phyloP scores from a whole-genome alignment of 192 early-diverging fungal species.

The Coemansia sp. region DNA sequence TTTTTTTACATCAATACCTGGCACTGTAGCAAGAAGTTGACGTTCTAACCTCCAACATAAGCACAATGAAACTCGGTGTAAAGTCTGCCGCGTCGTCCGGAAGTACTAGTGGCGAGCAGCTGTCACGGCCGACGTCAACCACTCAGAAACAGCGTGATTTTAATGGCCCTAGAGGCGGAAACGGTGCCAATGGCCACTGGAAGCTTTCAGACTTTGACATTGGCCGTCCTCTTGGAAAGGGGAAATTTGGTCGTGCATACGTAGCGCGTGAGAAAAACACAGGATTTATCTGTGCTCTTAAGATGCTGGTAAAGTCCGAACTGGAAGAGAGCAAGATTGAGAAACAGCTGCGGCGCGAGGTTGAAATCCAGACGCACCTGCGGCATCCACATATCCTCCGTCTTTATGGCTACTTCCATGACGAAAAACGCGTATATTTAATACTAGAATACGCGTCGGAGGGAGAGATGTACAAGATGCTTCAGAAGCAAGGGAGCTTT shows the following conservation, averaged over 20 bases:
- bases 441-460: conserved; percentile 95
- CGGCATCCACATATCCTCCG: conserved; percentile 92
- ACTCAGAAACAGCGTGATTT: conserved; percentile 11
- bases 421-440: conserved; percentile 85
- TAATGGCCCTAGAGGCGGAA: not conserved
- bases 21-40: conserved; percentile 23
- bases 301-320: conserved; percentile 85
- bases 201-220: conserved; percentile 85
- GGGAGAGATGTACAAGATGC: conserved; percentile 88
- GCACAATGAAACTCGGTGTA: conserved; percentile 29
- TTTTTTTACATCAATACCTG: not conserved
- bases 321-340: conserved; percentile 74
- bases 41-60: conserved; percentile 20
- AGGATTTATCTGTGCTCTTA: conserved; percentile 89
- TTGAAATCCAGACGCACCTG: conserved; percentile 92
- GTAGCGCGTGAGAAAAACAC: conserved; percentile 83
- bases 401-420: conserved; percentile 96
- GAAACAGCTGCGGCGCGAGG: conserved; percentile 88
- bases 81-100: conserved; percentile 3
- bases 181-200: conserved; percentile 45
- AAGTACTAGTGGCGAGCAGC: not conserved
- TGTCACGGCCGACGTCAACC: conserved; percentile 8
- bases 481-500: conserved; percentile 70
- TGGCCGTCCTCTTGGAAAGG: conserved; percentile 82
- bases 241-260: conserved; percentile 97